A percentile compares a stretch with the other conserved stretches of the same genome.
Conservation (phyloP, 1,139 yeast species). For the Saccharomyces hybrid region DNA sequence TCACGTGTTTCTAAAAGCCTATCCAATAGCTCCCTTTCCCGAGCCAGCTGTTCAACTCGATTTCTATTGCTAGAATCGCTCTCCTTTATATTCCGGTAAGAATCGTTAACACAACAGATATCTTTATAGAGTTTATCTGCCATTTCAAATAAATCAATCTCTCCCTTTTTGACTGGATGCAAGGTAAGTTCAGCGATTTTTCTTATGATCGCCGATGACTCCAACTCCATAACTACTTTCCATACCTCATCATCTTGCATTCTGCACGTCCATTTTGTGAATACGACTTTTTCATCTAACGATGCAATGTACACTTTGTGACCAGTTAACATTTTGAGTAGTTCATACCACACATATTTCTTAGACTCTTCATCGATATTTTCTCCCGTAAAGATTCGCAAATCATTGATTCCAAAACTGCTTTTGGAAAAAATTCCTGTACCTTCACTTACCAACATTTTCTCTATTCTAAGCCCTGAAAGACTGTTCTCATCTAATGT, state of each 20-base stretch:
- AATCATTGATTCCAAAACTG: slow-evolving; percentile 2
- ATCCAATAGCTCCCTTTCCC: slow-evolving; percentile 12
- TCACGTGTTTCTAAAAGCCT: slow-evolving; percentile 16
- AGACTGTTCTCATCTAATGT: slow-evolving; percentile 4
- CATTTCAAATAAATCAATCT: slow-evolving; percentile 22
- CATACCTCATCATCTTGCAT: slow-evolving; percentile 10
- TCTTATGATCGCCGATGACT: slow-evolving; percentile 13
- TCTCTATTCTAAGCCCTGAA: neutral
- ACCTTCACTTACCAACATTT: slow-evolving; percentile 18
- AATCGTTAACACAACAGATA: slow-evolving; percentile 12
- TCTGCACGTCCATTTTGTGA: slow-evolving; percentile 13
- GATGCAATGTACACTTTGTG: slow-evolving; percentile 7
- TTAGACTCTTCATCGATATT: slow-evolving; percentile 1
- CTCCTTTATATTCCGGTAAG: slow-evolving; percentile 1
- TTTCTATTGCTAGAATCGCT: neutral
- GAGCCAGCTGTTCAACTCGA: slow-evolving; percentile 6
- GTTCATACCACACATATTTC: slow-evolving; percentile 20
- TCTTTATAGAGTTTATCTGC: slow-evolving; percentile 13
- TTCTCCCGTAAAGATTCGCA: slow-evolving; percentile 9
- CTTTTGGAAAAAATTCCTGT: slow-evolving; percentile 11
- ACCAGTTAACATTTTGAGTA: slow-evolving; percentile 16
- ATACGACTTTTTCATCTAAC: slow-evolving; percentile 7
- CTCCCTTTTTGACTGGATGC: slow-evolving; percentile 7
- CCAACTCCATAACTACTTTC: slow-evolving; percentile 17
- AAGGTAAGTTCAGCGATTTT: slow-evolving; percentile 19